Evolutionary conservation across 305 asterid genomes (phyloP), one percentile per base, ranked within the genome.

Genomic region (Salvia sclarea): DNA sequence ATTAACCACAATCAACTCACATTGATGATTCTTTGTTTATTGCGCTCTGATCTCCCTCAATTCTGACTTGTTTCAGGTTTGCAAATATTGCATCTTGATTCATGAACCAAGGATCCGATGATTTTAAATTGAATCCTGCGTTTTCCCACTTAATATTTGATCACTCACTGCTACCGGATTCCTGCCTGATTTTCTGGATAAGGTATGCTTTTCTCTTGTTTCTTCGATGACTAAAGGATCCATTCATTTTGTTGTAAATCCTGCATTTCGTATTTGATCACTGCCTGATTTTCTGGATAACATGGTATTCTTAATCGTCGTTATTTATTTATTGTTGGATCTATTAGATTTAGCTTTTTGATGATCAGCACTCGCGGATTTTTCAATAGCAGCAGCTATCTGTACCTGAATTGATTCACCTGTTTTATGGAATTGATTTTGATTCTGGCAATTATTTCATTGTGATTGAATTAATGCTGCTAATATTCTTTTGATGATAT

Each of bases 51-150:
- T 77, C 80, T 80, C 52, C 33, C 2, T 78, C 64, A 74, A 83
- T 83, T 76, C 1, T 81, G 77, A 14, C n/a, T n/a, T n/a, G 37
- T 81, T 75, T 66, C 84, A 78, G 85, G 79, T 47, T 71, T 48
- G 54, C 48, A 6, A 45, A 57, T 12, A 61, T 76, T 64, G 84
- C 68, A 70, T 85, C 76, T 74, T 17, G n/a, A 67, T 83, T 69
- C 83, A 76, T 81, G 76, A 65, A 74, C 78, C 63, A 75, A 82
- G 79, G 87, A 84, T 82, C 83, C 77, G 74, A 79, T 74, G 81
- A 61, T 75, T 75, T 68, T 68, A 53, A 54, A 78, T 76, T 82
- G 54, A 77, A 70, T 75, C 78, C 78, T 76, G 78, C 76, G 71
- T 67, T 33, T 74, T 70, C 61, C 80, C 67, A 58, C 68, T 75